phyloP scores from a whole-genome alignment of 2,329 filamentous ascomycete species.

The Calonectria pauciramosa region DNA sequence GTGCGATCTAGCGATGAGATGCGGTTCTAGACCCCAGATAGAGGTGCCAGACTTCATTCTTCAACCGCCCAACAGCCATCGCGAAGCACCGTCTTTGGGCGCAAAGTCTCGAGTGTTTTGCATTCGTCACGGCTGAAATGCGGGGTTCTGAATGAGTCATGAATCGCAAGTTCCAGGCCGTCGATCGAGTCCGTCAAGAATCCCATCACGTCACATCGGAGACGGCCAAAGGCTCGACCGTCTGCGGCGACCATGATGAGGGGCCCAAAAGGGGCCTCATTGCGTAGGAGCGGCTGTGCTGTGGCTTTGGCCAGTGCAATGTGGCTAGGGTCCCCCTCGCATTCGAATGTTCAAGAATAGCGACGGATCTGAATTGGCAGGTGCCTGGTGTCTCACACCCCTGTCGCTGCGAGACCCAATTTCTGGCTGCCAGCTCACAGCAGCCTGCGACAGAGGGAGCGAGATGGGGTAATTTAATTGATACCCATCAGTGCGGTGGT shows the following conservation, averaged over 20 bases:
- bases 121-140: slow-evolving; percentile 5
- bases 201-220: not conserved
- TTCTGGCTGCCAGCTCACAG: slow-evolving; percentile 12
- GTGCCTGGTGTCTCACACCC: slow-evolving; percentile 21
- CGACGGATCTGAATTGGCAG: not conserved
- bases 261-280: not conserved
- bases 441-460: not conserved
- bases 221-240: not conserved
- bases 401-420: slow-evolving; percentile 8
- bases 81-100: slow-evolving; percentile 6
- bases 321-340: slow-evolving; percentile 10
- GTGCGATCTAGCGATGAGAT: not conserved
- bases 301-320: not conserved
- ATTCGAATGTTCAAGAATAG: slow-evolving; percentile 10
- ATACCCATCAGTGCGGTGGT: not conserved
- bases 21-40: not conserved
- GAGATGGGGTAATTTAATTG: slow-evolving; percentile 8
- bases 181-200: not conserved
- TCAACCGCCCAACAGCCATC: not conserved
- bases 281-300: slow-evolving; percentile 5
- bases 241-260: not conserved
- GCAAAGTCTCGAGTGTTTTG: not conserved
- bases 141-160: not conserved
- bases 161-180: slow-evolving; percentile 3
- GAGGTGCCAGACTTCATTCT: not conserved